These are phyloP conservation scores for Odontarrhena argentea DNA, from an alignment of 345 rosid species.

Conservation along the genomic window DNA sequence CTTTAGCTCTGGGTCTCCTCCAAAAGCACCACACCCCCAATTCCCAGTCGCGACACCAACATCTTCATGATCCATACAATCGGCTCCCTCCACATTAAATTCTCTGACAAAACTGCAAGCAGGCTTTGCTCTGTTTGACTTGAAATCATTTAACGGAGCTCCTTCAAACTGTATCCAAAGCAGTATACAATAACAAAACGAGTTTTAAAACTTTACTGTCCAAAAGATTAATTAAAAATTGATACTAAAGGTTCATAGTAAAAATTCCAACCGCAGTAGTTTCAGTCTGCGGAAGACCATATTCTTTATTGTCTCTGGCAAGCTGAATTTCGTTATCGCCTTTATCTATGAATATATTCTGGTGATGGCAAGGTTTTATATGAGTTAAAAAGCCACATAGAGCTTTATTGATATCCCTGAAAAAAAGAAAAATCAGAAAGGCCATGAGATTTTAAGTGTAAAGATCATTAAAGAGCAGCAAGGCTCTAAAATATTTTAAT, in stretches of 20 bases:
- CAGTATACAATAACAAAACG: not conserved
- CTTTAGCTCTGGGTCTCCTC: slow-evolving; percentile 94
- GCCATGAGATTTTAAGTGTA: slow-evolving; percentile 12
- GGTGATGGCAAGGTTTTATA: slow-evolving; percentile 47
- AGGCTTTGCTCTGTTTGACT: slow-evolving; percentile 40
- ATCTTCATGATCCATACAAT: slow-evolving; percentile 44
- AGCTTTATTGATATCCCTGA: slow-evolving; percentile 89
- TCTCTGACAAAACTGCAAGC: slow-evolving; percentile 26
- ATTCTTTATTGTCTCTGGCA: slow-evolving; percentile 37
- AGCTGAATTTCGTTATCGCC: slow-evolving; percentile 36
- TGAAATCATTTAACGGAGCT: slow-evolving; percentile 44
- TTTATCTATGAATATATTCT: slow-evolving; percentile 41
- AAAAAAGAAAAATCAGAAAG: slow-evolving; percentile 21
- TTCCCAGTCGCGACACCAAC: slow-evolving; percentile 81
- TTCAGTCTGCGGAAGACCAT: slow-evolving; percentile 24
- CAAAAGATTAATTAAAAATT: not conserved
- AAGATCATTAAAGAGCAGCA: slow-evolving; percentile 1
- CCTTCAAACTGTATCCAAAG: slow-evolving; percentile 43
- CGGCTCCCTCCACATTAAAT: slow-evolving; percentile 35
- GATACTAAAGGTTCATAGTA: slow-evolving; percentile 13
- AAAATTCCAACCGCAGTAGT: slow-evolving; percentile 29
- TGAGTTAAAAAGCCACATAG: slow-evolving; percentile 78
- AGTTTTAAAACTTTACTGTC: not conserved
- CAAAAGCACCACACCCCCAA: slow-evolving; percentile 98
- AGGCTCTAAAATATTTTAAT: slow-evolving; percentile 1